phyloP scores from a whole-genome alignment of 768 basidiomycete species.

The Phallus indusiatus region DNA sequence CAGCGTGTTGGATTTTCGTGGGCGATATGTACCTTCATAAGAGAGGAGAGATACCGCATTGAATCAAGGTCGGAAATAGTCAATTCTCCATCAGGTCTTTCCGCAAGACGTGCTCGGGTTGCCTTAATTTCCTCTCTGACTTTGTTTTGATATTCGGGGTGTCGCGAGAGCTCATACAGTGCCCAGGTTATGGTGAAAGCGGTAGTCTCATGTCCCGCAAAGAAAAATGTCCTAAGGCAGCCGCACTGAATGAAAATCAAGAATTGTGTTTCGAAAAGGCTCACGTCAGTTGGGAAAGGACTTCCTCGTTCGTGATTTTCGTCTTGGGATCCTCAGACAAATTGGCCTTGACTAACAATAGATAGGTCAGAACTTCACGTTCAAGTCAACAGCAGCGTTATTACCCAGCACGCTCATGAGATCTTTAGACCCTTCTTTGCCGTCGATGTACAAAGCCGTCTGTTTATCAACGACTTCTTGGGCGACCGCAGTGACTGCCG shows the following conservation, averaged over 20 bases:
- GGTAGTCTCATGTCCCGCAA: slow-evolving; percentile 22
- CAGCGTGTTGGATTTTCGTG: background rate
- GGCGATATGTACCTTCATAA: slow-evolving; percentile 20
- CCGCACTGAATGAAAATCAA: background rate
- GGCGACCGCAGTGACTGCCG: slow-evolving; percentile 17
- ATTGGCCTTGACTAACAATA: slow-evolving; percentile 23
- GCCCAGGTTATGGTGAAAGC: slow-evolving; percentile 25
- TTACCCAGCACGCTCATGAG: slow-evolving; percentile 26
- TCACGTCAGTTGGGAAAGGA: slow-evolving; percentile 25
- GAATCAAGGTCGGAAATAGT: slow-evolving; percentile 23
- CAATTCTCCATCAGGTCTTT: slow-evolving; percentile 19
- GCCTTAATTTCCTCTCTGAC: background rate
- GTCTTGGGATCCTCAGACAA: slow-evolving; percentile 18
- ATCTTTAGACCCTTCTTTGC: slow-evolving; percentile 19
- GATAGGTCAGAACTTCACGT: background rate
- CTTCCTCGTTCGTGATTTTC: slow-evolving; percentile 22
- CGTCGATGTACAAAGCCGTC: slow-evolving; percentile 12
- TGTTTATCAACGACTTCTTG: slow-evolving; percentile 18
- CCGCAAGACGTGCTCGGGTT: slow-evolving; percentile 14
- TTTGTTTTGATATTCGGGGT: background rate
- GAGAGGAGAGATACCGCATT: slow-evolving; percentile 23
- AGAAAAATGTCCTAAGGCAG: slow-evolving; percentile 15
- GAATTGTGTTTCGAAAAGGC: slow-evolving; percentile 9
- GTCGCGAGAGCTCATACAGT: slow-evolving; percentile 26
- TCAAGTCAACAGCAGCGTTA: background rate